Percentiles rank a stretch among this genome's conserved stretches.
These are phyloP conservation scores for Myxozyma kluyveri DNA, from an alignment of 805 yeast species.

Conservation along the genomic window DNA sequence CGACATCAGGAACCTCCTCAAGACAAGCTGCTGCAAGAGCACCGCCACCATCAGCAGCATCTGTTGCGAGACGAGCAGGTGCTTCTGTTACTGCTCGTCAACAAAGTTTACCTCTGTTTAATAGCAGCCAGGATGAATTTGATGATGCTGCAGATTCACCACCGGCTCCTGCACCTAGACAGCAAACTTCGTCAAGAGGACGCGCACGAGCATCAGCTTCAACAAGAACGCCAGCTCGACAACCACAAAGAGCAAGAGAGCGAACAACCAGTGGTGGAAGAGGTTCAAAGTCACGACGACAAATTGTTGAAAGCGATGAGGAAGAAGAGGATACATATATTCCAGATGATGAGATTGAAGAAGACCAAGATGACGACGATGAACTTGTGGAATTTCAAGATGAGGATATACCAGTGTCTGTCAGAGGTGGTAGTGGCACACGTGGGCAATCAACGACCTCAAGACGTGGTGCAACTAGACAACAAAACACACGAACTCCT, in stretches of 20 bases:
- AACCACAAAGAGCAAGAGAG: not conserved
- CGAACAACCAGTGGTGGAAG: too few relatives aligned
- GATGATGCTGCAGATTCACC: not conserved
- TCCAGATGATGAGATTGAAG: not conserved
- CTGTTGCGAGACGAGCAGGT: not conserved
- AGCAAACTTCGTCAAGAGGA: not conserved
- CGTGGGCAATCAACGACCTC: not conserved
- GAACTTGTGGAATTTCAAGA: too few relatives aligned
- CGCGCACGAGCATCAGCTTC: too few relatives aligned
- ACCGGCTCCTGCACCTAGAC: not conserved
- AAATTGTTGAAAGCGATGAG: not conserved
- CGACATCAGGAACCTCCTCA: not conserved
- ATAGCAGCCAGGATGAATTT: not conserved
- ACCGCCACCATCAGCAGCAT: not conserved
- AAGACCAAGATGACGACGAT: not conserved
- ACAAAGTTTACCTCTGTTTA: not conserved
- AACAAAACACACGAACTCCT: not conserved
- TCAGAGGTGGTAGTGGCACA: not conserved
- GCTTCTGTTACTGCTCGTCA: not conserved
- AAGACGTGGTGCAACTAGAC: not conserved
- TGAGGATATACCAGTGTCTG: too few relatives aligned
- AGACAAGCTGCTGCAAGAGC: not conserved
- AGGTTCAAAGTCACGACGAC: too few relatives aligned
- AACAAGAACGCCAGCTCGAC: not conserved
- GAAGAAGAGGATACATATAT: slow-evolving; percentile 1